phyloP scores from a whole-genome alignment of 352 stramenopile species.

The Phytophthora sp. region DNA sequence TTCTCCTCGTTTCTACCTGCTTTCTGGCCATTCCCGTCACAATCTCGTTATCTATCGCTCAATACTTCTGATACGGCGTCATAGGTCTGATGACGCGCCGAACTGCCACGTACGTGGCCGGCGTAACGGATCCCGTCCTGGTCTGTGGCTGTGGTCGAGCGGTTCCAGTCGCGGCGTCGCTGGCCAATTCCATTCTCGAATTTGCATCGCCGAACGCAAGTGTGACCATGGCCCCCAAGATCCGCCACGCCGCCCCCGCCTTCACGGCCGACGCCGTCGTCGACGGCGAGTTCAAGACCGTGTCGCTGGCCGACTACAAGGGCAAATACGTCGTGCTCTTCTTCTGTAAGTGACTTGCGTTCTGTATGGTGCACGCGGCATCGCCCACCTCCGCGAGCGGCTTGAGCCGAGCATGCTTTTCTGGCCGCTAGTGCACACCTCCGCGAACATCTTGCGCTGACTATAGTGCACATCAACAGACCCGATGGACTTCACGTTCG shows the following conservation, averaged over 20 bases:
- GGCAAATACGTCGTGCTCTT: slow-evolving; percentile 92
- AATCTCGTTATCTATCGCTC: no score
- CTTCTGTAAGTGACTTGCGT: no score
- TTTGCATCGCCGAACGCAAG: slow-evolving; percentile 11
- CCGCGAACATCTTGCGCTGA: no score
- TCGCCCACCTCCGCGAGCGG: no score
- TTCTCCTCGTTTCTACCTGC: no score
- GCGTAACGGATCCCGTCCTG: slow-evolving; percentile 11
- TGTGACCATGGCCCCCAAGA: slow-evolving; percentile 64
- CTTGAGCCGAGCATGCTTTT: no score
- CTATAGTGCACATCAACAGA: no score
- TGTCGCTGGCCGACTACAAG: slow-evolving; percentile 84
- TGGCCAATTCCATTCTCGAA: slow-evolving; percentile 7
- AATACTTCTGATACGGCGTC: not conserved
- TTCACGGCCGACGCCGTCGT: slow-evolving; percentile 84
- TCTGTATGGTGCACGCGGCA: no score
- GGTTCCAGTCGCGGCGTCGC: not conserved
- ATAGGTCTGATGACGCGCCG: not conserved
- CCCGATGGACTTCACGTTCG: slow-evolving; percentile 92
- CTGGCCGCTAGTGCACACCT: no score
- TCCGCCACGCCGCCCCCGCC: slow-evolving; percentile 65
- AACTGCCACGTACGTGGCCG: slow-evolving; percentile 4
- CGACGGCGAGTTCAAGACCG: slow-evolving; percentile 82
- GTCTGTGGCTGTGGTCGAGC: slow-evolving; percentile 6
- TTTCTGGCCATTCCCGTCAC: no score